Base-by-base conservation (phyloP, 306 rosid genomes). In the Adenanthera pavonina region DNA sequence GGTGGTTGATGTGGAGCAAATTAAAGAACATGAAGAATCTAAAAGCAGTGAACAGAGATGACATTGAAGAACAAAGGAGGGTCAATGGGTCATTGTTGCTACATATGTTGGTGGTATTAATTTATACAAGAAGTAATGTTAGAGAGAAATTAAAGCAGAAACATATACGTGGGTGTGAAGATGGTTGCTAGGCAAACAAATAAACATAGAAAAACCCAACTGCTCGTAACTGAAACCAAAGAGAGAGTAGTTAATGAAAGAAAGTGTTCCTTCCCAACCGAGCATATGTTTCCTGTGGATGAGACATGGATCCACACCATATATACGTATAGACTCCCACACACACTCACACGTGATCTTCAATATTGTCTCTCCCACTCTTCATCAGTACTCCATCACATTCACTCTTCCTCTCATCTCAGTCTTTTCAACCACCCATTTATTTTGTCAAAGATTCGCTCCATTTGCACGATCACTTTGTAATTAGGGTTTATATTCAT, bases 261-360 rank as follows among this genome's bases (percentile, higher is more conserved):
- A 38, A 40, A 74, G 56, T 86, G 92, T 88, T 62, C 52, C 85
- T 81, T 64, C 78, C 93, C 88, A 86, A 86, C 90, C 89, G 77
- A 76, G 82, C 89, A 90, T 49, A 78, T 82, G 85, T 74, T 87
- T 88, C 80, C 60, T 48, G 40, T n/a, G 72, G 19, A 54, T 49
- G 79, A 33, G 83, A 85, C 87, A 87, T 59, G 20, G 76, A 86
- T 64, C 49, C 77, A 33, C 62, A 51, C 1, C 14, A 65, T 15
- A 65, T 38, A 38, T 38, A 35, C 16, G 7, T 59, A 41, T 41
- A 13, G 43, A 6, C 8, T 10, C 19, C 48, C 75, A 68, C 88
- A 81, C 66, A 65, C 35, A 82, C 75, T 75, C 84, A 84, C 87
- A 90, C 87, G 83, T 82, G 83, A 86, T 78, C 25, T 73, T 70